phyloP scores from a whole-genome alignment of 2,329 filamentous ascomycete genomes.

The Aaosphaeria arxii region DNA sequence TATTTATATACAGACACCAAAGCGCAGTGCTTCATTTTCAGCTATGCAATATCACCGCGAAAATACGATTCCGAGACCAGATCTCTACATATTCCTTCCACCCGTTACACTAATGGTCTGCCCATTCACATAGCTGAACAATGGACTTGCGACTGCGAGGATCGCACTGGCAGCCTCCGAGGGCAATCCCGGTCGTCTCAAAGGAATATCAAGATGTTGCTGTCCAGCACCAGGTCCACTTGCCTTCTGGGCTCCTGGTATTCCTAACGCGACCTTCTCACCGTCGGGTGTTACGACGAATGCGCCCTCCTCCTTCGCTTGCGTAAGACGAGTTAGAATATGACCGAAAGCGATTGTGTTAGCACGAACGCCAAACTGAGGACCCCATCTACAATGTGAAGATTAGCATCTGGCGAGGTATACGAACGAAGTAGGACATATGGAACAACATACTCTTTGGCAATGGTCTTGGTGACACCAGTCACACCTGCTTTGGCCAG shows the following conservation, averaged over 20 bases:
- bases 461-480: slow-evolving; percentile 83
- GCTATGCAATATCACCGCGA: neutral
- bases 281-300: slow-evolving; percentile 76
- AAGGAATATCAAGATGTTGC: slow-evolving; percentile 67
- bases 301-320: slow-evolving; percentile 78
- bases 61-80: neutral
- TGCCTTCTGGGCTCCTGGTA: slow-evolving; percentile 42
- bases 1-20: slow-evolving; percentile 9
- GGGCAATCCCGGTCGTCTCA: slow-evolving; percentile 72
- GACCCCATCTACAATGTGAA: slow-evolving; percentile 62
- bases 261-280: slow-evolving; percentile 44
- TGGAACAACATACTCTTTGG: slow-evolving; percentile 59
- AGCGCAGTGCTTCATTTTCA: slow-evolving; percentile 7
- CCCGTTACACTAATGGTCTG: slow-evolving; percentile 87
- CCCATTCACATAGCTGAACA: slow-evolving; percentile 81
- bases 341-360: slow-evolving; percentile 85
- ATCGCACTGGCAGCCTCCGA: slow-evolving; percentile 78
- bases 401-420: slow-evolving; percentile 1
- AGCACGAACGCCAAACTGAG: slow-evolving; percentile 73
- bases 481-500: slow-evolving; percentile 80
- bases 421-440: neutral
- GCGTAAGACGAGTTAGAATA: slow-evolving; percentile 76
- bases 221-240: slow-evolving; percentile 27
- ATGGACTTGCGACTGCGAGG: slow-evolving; percentile 73
- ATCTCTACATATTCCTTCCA: slow-evolving; percentile 59